A percentile compares a stretch with the other conserved stretches of the same genome.
Evolutionary conservation across 805 yeast genomes (phyloP).

Genomic region (Starmera amethionina): DNA sequence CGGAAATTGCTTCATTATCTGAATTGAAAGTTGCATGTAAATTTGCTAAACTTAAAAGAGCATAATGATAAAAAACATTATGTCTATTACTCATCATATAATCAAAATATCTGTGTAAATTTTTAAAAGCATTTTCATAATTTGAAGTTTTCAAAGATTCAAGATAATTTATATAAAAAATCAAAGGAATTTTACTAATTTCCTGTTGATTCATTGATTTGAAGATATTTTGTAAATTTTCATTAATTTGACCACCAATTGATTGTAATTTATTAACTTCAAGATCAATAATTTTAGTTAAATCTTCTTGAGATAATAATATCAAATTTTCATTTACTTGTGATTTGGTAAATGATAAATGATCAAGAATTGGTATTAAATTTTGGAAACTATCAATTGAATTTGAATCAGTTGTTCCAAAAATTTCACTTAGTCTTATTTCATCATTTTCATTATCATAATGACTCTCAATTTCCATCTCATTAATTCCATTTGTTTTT

Average conservation of each 20-base stretch:
- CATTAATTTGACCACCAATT: constrained; percentile 41
- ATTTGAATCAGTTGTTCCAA: constrained; percentile 11
- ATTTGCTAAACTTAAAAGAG: constrained; percentile 61
- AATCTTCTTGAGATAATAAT: constrained; percentile 41
- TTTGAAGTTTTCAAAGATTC: constrained; percentile 50
- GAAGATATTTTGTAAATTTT: constrained; percentile 31
- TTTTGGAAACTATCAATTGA: constrained; percentile 13
- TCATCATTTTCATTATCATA: constrained; percentile 14
- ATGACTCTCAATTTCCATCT: constrained; percentile 1
- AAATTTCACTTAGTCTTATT: constrained; percentile 5
- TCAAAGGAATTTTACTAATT: constrained; percentile 30
- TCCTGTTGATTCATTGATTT: constrained; percentile 38
- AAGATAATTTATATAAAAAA: constrained; percentile 50
- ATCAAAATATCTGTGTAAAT: constrained; percentile 58
- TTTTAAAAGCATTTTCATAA: constrained; percentile 43
- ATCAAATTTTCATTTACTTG: constrained; percentile 12
- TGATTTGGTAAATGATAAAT: constrained; percentile 2
- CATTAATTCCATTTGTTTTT: constrained; percentile 2
- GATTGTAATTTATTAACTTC: constrained; percentile 45
- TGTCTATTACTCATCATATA: constrained; percentile 65
- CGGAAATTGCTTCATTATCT: constrained; percentile 50
- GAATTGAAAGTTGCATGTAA: constrained; percentile 63
- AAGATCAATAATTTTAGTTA: constrained; percentile 37
- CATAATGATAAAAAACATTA: constrained; percentile 65
- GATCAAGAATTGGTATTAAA: constrained; percentile 6